Percentiles rank a stretch among this genome's conserved stretches.
Conservation (phyloP, 257 asterid genomes). For the Plantago elongata region DNA sequence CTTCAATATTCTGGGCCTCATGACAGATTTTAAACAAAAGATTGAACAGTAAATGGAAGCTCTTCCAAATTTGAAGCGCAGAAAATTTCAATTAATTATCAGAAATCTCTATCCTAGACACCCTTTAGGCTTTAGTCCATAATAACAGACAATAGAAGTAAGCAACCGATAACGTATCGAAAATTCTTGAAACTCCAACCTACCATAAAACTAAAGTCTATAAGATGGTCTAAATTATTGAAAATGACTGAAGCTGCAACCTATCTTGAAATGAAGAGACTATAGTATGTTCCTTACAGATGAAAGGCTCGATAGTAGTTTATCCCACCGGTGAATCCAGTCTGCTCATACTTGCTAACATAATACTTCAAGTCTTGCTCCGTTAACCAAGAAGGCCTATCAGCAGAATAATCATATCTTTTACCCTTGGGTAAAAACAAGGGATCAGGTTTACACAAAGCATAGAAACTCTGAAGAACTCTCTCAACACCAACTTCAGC, state of each 20-base stretch:
- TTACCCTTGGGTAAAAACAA: slow-evolving; percentile 53
- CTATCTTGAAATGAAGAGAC: neutral
- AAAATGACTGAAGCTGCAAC: too few species aligned
- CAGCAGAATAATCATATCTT: slow-evolving; percentile 34
- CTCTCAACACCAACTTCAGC: slow-evolving; percentile 43
- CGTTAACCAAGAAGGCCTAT: slow-evolving; percentile 54
- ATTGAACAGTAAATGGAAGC: too few species aligned
- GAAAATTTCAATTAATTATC: too few species aligned
- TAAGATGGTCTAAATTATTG: too few species aligned
- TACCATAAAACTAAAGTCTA: neutral
- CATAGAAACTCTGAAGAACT: slow-evolving; percentile 41
- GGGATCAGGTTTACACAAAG: slow-evolving; percentile 46
- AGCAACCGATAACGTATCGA: too few species aligned
- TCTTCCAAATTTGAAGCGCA: too few species aligned
- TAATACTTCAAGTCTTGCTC: slow-evolving; percentile 63
- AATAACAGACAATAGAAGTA: too few species aligned
- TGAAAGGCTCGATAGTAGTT: slow-evolving; percentile 65
- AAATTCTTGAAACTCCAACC: too few species aligned
- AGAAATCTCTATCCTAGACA: too few species aligned
- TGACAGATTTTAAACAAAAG: too few species aligned
- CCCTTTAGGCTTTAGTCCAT: too few species aligned
- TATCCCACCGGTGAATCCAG: slow-evolving; percentile 76
- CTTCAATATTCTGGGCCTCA: too few species aligned
- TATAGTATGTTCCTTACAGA: slow-evolving; percentile 23
- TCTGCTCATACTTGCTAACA: slow-evolving; percentile 37